These are phyloP conservation scores for Fonsecaea pugnacius DNA, from an alignment of 2,329 filamentous ascomycete species.

Conservation along the genomic window DNA sequence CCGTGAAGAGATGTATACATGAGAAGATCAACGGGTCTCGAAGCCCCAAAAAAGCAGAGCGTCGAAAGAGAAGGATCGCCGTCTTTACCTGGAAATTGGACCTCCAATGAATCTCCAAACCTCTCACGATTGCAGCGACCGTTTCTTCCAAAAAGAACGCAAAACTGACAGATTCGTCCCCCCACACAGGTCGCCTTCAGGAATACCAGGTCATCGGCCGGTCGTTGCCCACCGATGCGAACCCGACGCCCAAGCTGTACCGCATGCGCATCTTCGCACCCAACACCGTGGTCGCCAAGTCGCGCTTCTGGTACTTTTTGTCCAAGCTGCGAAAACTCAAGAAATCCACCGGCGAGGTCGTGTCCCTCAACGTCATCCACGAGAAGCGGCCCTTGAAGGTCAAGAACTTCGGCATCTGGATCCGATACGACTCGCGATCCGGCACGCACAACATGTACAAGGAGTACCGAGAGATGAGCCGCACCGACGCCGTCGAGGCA, in stretches of 20 bases:
- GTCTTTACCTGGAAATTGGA: not conserved
- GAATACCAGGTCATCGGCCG: constrained; percentile 99
- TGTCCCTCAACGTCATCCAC: constrained; percentile 92
- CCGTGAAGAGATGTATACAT: not conserved
- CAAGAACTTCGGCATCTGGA: constrained; percentile 99
- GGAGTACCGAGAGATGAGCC: constrained; percentile 99
- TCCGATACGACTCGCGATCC: constrained; percentile 99
- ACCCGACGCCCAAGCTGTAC: constrained; percentile 98
- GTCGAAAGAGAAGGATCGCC: not conserved
- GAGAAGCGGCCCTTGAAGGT: constrained; percentile 99
- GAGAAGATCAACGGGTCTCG: not conserved
- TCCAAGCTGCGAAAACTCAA: constrained; percentile 99
- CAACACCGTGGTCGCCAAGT: constrained; percentile 98
- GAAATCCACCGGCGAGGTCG: constrained; percentile 99
- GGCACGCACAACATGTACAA: constrained; percentile 99
- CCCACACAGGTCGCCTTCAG: constrained; percentile 85
- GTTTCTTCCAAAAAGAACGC: not conserved
- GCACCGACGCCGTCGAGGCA: constrained; percentile 91
- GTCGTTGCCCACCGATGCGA: constrained; percentile 95
- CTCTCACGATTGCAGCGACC: not conserved
- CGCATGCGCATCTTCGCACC: constrained; percentile 99
- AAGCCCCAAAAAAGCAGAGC: not conserved
- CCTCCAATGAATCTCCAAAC: not conserved
- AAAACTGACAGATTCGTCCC: not conserved
- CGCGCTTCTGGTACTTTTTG: constrained; percentile 99